Base-by-base conservation (phyloP, 768 basidiomycete genomes). In the Xerocomellus dryophilus region DNA sequence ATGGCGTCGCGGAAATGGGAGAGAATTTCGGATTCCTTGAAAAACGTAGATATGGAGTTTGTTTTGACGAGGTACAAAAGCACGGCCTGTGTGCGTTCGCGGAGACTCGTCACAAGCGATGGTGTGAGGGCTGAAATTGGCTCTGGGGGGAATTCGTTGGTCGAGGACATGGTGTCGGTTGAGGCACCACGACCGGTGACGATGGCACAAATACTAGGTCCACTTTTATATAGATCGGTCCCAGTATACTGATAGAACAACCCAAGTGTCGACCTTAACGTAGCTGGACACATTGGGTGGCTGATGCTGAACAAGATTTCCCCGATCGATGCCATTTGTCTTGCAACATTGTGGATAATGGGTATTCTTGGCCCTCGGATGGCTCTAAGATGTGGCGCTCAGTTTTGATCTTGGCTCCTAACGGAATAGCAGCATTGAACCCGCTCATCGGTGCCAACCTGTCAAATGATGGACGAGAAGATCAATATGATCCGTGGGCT, bases 51-150 rank as follows among this genome's bases (percentile, higher is more conserved):
- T 29, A 41, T 38, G 7, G 62, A 56, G 34, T 66, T 66, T 9
- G 59, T 56, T 20, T 59, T 46, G 43, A 59, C 58, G 47, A 66
- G 62, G 31, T 66, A 59, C 14, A 60, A 59, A 32, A 66, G 65
- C 51, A 64, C 56, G 38, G 54, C 47, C 38, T 56, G 59, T 34
- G 64, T 61, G 47, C 56, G 59, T 32, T 67, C 40, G 9, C 50
- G 54, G 23, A 66, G 66, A 43, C 43, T 52, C 18, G 50, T 45
- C 17, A 53, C 42, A 14, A 65, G 57, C n/a, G 49, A 46, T 2
- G 53, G 49, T 0, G 65, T 50, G 36, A 61, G 59, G 18, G 31
- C 18, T 23, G 43, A 31, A 40, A 63, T 55, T 20, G 59, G 64
- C n/a, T 20, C 32, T 20, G 59, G 55, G 29, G 64, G 59, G 17